Evolutionary conservation across 1,139 yeast species (phyloP), one percentile per base, ranked within the genome.

Genomic region (Blastobotrys proliferans): DNA sequence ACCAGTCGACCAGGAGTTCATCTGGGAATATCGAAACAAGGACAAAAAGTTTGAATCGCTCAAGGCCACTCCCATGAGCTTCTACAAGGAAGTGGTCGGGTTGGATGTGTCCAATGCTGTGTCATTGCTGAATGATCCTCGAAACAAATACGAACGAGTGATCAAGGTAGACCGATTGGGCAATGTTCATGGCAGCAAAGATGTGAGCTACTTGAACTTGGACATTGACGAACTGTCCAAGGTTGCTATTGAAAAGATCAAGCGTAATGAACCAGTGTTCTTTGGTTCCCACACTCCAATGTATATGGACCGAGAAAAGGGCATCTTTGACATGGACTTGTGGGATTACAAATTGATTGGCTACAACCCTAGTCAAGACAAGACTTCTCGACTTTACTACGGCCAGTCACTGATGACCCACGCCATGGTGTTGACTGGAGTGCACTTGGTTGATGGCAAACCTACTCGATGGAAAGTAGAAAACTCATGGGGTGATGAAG

Each of bases 241-340:
- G 24, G 70, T 79, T 35, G 84, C 86, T 17, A 76, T 84, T 35
- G 73, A 74, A 54, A 76, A 85, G 68, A 74, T 85, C 59, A 74
- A 81, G 62, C 73, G 70, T 49, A 79, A 83, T 63, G 82, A 81
- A 62, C 83, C 94, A 0, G 85, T 85, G 3, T 85, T 38, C 66
- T 85, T 85, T 58, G 95, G 94, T 14, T 81, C 88, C 25, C 94
- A 85, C 63, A 86, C 88, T 14, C 92, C 90, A n/a, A 80, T 67
- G 50, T 68, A 69, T 52, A 77, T 76, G 73, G 76, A 81, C 62
- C 71, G 72, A 47, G 61, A 61, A 22, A 60, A 74, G 10, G 95
- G 95, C 47, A 65, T 84, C 39, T 80, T 85, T 74, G 94, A 84
- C 58, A 66, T 76, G 13, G 71, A 74, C 27, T 73, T 83, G 16